Evolutionary conservation across 1,139 yeast genomes (phyloP).

Genomic region (Arxiozyma heterogenica): DNA sequence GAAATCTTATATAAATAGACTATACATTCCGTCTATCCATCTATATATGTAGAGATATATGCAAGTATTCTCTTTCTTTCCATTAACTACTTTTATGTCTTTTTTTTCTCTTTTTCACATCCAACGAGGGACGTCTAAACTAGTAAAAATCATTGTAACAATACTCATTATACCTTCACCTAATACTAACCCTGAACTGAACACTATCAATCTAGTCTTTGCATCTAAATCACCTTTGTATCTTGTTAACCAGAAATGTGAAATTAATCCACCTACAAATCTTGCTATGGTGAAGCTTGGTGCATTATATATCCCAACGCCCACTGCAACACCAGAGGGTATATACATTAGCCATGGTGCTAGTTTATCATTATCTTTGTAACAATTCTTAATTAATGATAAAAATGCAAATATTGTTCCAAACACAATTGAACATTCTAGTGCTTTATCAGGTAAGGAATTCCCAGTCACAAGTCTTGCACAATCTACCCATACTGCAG

Average conservation of each 20-base stretch:
- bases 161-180: slow-evolving; percentile 92
- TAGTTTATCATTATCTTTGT: slow-evolving; percentile 31
- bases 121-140: slow-evolving; percentile 43
- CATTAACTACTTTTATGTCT: too few relatives aligned
- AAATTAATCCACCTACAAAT: slow-evolving; percentile 77
- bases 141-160: slow-evolving; percentile 67
- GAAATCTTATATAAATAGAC: too few relatives aligned
- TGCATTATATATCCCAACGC: slow-evolving; percentile 88
- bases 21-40: too few relatives aligned
- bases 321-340: slow-evolving; percentile 95
- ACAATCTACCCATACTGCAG: slow-evolving; percentile 94
- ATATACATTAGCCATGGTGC: slow-evolving; percentile 37
- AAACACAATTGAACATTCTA: slow-evolving; percentile 52
- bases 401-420: slow-evolving; percentile 62
- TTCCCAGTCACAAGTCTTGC: slow-evolving; percentile 86
- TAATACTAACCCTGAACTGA: slow-evolving; percentile 82
- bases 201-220: slow-evolving; percentile 66
- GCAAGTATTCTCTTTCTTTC: not conserved
- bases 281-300: slow-evolving; percentile 92
- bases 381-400: slow-evolving; percentile 53
- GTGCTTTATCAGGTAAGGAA: slow-evolving; percentile 76
- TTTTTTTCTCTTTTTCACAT: not conserved
- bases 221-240: slow-evolving; percentile 33
- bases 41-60: not conserved
- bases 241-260: slow-evolving; percentile 48